These are phyloP conservation scores for Aspergillus latus DNA, from an alignment of 2,329 filamentous ascomycete genomes.

Conservation along the genomic window DNA sequence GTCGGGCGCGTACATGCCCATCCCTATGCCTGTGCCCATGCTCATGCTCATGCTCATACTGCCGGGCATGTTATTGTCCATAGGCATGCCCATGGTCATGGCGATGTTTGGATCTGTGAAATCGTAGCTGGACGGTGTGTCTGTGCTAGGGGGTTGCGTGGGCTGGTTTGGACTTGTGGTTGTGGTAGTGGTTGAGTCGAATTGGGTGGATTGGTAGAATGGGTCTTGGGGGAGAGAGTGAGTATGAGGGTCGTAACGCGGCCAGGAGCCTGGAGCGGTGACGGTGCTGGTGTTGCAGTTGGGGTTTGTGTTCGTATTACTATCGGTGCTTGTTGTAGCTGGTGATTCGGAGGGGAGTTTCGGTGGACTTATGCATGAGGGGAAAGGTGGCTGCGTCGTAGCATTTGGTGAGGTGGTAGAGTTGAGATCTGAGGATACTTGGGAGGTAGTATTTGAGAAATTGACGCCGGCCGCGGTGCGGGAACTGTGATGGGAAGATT, in stretches of 20 bases:
- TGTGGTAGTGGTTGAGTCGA: background rate
- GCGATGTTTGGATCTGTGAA: background rate
- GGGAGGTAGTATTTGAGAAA: background rate
- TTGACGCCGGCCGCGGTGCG: background rate
- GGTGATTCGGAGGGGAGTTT: background rate
- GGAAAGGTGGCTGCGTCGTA: slow-evolving; percentile 12
- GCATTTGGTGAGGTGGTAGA: background rate
- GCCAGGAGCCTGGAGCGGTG: slow-evolving; percentile 11
- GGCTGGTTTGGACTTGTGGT: slow-evolving; percentile 7
- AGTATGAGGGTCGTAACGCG: slow-evolving; percentile 9
- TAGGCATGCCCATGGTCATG: background rate
- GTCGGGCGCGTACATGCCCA: background rate
- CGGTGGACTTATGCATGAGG: background rate
- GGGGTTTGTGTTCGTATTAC: background rate
- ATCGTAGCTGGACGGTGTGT: too few relatives aligned
- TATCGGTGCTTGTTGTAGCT: background rate
- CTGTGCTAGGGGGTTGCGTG: background rate
- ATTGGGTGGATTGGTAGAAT: slow-evolving; percentile 11
- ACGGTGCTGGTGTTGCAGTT: background rate
- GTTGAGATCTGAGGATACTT: slow-evolving; percentile 14
- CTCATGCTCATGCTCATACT: background rate
- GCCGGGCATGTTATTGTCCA: background rate
- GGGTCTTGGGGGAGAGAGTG: slow-evolving; percentile 7
- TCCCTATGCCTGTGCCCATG: background rate
- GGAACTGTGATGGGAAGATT: slow-evolving; percentile 8